Base-by-base conservation (phyloP, 306 rosid genomes). In the Fragaria iinumae region DNA sequence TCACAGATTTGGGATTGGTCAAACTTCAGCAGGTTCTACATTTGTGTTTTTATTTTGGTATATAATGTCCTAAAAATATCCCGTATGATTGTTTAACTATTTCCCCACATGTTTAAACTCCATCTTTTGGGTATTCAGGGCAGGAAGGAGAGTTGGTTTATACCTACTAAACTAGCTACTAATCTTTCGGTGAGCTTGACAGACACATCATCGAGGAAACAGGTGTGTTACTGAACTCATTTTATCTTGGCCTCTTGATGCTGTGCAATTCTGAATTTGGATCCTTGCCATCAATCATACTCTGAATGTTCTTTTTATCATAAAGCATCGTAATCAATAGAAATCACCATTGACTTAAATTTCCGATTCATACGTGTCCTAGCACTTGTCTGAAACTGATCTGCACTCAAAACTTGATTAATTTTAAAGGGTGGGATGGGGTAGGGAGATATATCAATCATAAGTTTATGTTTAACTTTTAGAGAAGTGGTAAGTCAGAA, bases 151-250 rank as follows among this genome's bases (percentile, higher is more conserved):
- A 88, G 97, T 77, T 95, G 99, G 97, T 92, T 95, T 81, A 84
- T 95, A 79, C 99, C 99, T 71, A 90, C 99, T 9, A 92, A 89
- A 87, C 86, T 95, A 88, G 97, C 96, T 43, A 89, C 97, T 77
- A 92, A 95, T 86, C 99, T 95, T 77, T 95, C 97, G 74, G 84
- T 90, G 84, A 92, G 97, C 93, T 78, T 95, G 86, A 77, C 97
- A 44, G 97, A 90, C 81, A 84, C 97, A 43, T 84, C 97, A 57
- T 83, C 97, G 18, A 84, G 99, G 80, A 95, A 92, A 83, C 81
- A 89, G 87, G 99, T 92, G 8, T 69, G 73, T 75, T 47, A 27
- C 64, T 67, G 23, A 73, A 45, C 43, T 59, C 44, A 27, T 66
- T 56, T 41, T 52, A 32, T 16, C 34, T 49, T 32, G 27, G 27